phyloP scores from a whole-genome alignment of 1,139 yeast genomes.

The Suhomyces kunorum region DNA sequence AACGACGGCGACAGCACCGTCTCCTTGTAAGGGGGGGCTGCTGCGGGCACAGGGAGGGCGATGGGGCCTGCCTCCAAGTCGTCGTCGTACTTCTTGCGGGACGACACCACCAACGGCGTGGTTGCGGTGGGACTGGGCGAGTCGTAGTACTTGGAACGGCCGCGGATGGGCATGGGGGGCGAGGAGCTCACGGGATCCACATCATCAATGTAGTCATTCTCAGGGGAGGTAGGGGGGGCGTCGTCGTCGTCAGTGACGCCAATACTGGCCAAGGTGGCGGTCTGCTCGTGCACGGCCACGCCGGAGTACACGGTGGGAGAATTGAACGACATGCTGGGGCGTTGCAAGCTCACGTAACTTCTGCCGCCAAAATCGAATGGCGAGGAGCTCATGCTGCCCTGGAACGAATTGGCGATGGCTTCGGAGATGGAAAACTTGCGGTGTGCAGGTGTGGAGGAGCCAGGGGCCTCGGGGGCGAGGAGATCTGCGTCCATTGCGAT shows the following conservation, averaged over 20 bases:
- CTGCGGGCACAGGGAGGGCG: not conserved
- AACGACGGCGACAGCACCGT: constrained; percentile 6
- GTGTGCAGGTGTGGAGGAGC: constrained; percentile 2
- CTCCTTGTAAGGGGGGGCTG: not conserved
- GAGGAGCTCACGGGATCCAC: constrained; percentile 19
- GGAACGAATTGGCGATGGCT: constrained; percentile 26
- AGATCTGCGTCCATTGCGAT: constrained; percentile 1
- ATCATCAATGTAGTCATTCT: constrained; percentile 10
- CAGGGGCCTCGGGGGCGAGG: constrained; percentile 1
- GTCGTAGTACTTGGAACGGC: not conserved
- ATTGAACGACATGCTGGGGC: constrained; percentile 22
- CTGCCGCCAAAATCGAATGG: constrained; percentile 48
- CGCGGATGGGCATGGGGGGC: constrained; percentile 27
- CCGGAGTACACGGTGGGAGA: constrained; percentile 50
- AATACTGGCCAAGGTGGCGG: constrained; percentile 62
- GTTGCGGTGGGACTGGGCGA: not conserved
- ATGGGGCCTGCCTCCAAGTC: constrained; percentile 7
- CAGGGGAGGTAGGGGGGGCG: constrained; percentile 12
- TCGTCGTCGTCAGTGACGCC: constrained; percentile 53
- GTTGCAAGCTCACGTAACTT: constrained; percentile 41
- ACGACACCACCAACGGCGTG: constrained; percentile 5
- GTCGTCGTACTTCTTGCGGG: constrained; percentile 5
- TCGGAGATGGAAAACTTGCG: constrained; percentile 31
- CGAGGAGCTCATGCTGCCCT: constrained; percentile 24
- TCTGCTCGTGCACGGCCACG: constrained; percentile 58